Base-by-base conservation (phyloP, 164 flowering plant genomes). In the Berberis vulgaris region DNA sequence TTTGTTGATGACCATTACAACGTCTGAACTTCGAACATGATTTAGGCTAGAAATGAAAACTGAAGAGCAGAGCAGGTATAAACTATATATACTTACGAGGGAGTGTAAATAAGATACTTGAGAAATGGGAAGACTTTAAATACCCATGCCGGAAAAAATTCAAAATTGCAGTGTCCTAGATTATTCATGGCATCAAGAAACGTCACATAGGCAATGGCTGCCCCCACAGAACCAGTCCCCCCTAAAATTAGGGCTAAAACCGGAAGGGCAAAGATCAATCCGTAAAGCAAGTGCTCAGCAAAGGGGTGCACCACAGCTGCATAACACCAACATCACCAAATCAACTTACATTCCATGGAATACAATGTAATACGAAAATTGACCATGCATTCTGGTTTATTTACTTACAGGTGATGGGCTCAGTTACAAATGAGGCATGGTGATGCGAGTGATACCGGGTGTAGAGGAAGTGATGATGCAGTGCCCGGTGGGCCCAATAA, bases 241-340 rank as follows among this genome's bases (percentile, higher is more conserved):
- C 66, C 72, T 2, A 54, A 40, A 1, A 57, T 1, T 41, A 54
- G 57, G 1, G 69, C 13, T 3, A 74, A 1, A 46, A 72, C 0
- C 5, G 86, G 84, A 4, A 77, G 74, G 1, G 80, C 62, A 60
- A 82, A 84, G 9, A 84, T 72, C 0, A 49, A 0, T 39, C 63
- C 60, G 62, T 84, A 84, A 1, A 67, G 56, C 3, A 80, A 26
- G 56, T 75, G 78, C 59, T 84, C 88, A 41, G 73, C 82, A 65
- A 84, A 84, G 26, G 88, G 88, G 69, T 84, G 88, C 56, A 74
- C 70, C 46, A 78, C 85, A 69, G 88, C 88, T 84, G 85, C 75
- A 56, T 10, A 46, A 9, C 47, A 3, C 1, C 41, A 65, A 26
- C 41, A 43, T 43, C 42, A 41, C 7, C 41, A 39, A 3, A 38